These are phyloP conservation scores for Vachellia pachyceras DNA, from an alignment of 306 rosid species.

Conservation along the genomic window DNA sequence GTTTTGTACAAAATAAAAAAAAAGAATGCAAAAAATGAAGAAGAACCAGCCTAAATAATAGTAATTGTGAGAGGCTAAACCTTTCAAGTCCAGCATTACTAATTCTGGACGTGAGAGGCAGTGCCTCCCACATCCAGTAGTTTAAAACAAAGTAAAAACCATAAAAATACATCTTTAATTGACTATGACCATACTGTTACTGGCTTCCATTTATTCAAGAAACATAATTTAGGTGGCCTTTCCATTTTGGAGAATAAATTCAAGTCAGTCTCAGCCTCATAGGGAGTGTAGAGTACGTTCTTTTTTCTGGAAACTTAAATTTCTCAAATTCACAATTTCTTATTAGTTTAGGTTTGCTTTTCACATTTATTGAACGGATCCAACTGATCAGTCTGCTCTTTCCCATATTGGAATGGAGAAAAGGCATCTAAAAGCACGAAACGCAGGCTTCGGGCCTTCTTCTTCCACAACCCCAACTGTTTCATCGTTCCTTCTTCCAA, in stretches of 20 bases:
- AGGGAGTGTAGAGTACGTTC: too few species aligned
- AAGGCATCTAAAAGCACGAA: constrained; percentile 55
- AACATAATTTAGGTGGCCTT: neutral
- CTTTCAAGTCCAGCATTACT: too few species aligned
- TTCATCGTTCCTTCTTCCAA: constrained; percentile 25
- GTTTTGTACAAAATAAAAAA: too few species aligned
- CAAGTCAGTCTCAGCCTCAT: neutral
- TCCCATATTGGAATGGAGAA: neutral
- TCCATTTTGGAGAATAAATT: neutral
- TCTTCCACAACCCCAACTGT: constrained; percentile 28
- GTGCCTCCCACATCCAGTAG: too few species aligned
- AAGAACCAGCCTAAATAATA: too few species aligned
- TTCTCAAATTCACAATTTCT: neutral
- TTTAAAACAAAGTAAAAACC: neutral
- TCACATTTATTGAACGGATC: neutral
- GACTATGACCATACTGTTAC: neutral
- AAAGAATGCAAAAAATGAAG: too few species aligned
- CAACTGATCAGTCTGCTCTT: neutral
- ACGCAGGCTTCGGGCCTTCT: constrained; percentile 55
- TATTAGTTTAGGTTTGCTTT: neutral
- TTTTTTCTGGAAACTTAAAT: too few species aligned
- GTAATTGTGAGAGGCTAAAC: too few species aligned
- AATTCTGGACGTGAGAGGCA: too few species aligned
- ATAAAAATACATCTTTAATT: neutral
- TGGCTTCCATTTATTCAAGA: neutral